Evolutionary conservation across 345 rosid genomes (phyloP).

Genomic region (Eucalyptus melliodora): DNA sequence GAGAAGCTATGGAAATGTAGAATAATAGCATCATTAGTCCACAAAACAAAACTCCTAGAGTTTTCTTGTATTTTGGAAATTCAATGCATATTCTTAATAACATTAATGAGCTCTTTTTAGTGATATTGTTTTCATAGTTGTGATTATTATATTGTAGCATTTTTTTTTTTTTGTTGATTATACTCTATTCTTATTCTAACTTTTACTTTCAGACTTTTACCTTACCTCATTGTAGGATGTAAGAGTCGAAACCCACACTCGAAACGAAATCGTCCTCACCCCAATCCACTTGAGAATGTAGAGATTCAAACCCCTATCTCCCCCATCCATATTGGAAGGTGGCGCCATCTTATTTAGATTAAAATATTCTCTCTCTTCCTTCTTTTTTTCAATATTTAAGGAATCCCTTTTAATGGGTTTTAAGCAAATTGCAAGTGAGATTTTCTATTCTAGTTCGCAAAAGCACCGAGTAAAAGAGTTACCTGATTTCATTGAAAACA

Average conservation of each 20-base stretch:
- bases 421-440: neutral
- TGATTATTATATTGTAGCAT: neutral
- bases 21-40: neutral
- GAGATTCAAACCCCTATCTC: no score
- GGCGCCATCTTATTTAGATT: no score
- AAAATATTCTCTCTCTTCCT: rapidly evolving
- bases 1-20: neutral
- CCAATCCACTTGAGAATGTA: no score
- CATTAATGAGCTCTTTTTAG: neutral
- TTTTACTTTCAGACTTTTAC: no score
- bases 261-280: rapidly evolving
- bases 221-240: no score
- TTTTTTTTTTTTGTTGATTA: rapidly evolving
- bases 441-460: neutral
- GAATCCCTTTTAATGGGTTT: neutral
- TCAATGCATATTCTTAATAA: neutral
- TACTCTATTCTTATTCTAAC: rapidly evolving
- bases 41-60: neutral
- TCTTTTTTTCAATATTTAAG: neutral
- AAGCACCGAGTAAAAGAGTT: neutral
- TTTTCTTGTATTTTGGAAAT: neutral
- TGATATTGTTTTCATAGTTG: neutral
- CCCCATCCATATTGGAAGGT: rapidly evolving
- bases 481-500: neutral
- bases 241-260: rapidly evolving